Evolutionary conservation across 2,329 filamentous ascomycete genomes (phyloP).

Genomic region (Dryadomyces quercivorus): DNA sequence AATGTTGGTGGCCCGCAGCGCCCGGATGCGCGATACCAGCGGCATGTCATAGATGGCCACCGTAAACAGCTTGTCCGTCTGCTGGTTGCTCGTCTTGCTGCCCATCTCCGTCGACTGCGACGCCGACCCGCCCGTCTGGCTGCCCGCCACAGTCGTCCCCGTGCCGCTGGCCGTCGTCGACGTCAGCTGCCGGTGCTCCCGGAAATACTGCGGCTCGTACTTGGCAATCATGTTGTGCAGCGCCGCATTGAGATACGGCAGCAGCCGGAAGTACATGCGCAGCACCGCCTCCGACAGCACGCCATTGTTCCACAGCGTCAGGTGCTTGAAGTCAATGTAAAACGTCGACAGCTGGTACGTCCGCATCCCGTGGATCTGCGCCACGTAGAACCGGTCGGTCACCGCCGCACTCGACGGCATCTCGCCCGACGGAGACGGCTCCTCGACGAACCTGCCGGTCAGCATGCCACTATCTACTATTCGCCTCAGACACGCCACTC

Average conservation of each 20-base stretch:
- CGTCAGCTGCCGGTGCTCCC: slow-evolving; percentile 77
- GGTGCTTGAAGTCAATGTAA: slow-evolving; percentile 78
- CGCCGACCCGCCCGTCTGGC: slow-evolving; percentile 42
- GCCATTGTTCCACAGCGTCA: slow-evolving; percentile 64
- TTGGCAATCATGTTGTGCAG: slow-evolving; percentile 90
- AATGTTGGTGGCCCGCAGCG: slow-evolving; percentile 79
- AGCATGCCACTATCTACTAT: too few relatives aligned
- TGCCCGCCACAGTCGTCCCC: slow-evolving; percentile 56
- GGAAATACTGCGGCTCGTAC: slow-evolving; percentile 88
- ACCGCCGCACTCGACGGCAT: slow-evolving; percentile 54
- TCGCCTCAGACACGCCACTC: slow-evolving; percentile 18
- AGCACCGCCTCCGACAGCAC: slow-evolving; percentile 77
- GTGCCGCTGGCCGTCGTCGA: slow-evolving; percentile 31
- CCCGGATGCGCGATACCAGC: slow-evolving; percentile 72
- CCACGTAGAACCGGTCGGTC: slow-evolving; percentile 74
- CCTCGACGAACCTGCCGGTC: slow-evolving; percentile 49
- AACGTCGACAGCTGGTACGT: slow-evolving; percentile 68
- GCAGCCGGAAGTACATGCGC: slow-evolving; percentile 86
- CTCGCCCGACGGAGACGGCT: slow-evolving; percentile 48
- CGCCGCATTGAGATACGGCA: slow-evolving; percentile 79
- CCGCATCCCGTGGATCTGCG: slow-evolving; percentile 68
- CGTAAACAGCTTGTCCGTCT: slow-evolving; percentile 92
- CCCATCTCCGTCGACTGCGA: slow-evolving; percentile 51
- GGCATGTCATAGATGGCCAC: slow-evolving; percentile 90
- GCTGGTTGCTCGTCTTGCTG: slow-evolving; percentile 75